Percentiles rank a stretch among this genome's conserved stretches.
Conservation (phyloP, 164 flowering plant species). For the Dillenia turbinata region DNA sequence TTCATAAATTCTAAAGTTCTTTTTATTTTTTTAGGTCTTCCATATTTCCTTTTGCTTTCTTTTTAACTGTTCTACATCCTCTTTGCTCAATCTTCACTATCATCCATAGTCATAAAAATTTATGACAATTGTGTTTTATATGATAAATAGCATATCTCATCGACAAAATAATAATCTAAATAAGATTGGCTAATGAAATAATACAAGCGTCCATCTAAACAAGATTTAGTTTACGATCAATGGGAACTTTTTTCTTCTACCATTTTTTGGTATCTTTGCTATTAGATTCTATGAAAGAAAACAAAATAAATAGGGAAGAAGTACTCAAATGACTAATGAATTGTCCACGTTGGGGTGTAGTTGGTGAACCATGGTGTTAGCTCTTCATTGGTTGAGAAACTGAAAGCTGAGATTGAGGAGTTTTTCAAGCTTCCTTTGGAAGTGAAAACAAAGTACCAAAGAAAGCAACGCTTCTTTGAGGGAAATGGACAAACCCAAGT, state of each 20-base stretch:
- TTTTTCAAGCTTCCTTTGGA: constrained; percentile 35
- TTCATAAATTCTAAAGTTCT: too few species aligned
- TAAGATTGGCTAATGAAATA: too few species aligned
- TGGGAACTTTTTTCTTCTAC: too few species aligned
- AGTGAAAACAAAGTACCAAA: constrained; percentile 28
- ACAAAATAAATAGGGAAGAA: background rate
- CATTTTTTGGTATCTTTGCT: background rate
- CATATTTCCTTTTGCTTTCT: too few species aligned
- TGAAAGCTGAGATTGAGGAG: constrained; percentile 27
- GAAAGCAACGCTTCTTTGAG: constrained; percentile 25
- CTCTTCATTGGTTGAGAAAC: constrained; percentile 20
- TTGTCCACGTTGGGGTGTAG: constrained; percentile 11
- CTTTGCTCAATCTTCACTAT: too few species aligned
- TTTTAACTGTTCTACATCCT: too few species aligned
- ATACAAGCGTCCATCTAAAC: background rate
- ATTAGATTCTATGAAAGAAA: background rate
- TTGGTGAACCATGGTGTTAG: constrained; percentile 39
- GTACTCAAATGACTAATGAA: background rate
- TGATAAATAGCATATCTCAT: too few species aligned
- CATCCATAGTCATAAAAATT: too few species aligned
- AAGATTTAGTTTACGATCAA: too few species aligned
- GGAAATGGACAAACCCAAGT: constrained; percentile 32
- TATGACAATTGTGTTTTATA: too few species aligned
- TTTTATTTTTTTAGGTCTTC: too few species aligned
- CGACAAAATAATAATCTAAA: too few species aligned